These are phyloP conservation scores for Peterozyma toletana DNA, from an alignment of 805 yeast genomes.

Conservation along the genomic window DNA sequence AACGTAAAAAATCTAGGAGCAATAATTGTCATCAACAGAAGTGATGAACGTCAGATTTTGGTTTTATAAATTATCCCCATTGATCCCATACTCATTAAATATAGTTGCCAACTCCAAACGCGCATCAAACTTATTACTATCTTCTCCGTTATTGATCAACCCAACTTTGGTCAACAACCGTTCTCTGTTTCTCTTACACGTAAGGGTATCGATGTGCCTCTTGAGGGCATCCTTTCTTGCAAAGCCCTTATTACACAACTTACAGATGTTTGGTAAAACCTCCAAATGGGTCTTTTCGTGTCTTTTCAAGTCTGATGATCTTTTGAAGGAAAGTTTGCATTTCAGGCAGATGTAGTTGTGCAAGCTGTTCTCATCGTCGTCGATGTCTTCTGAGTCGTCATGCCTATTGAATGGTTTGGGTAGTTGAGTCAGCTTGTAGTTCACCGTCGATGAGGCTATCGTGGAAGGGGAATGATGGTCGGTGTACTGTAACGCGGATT, in stretches of 20 bases:
- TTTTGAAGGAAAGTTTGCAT: constrained; percentile 57
- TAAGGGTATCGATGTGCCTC: constrained; percentile 66
- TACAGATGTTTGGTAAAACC: constrained; percentile 69
- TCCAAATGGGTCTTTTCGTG: constrained; percentile 71
- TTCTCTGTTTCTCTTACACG: constrained; percentile 67
- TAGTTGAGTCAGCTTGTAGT: background rate
- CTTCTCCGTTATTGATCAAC: constrained; percentile 1
- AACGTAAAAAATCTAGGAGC: no score
- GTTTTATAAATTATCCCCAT: no score
- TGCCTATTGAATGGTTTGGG: background rate
- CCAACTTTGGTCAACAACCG: constrained; percentile 32
- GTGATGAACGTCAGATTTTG: no score
- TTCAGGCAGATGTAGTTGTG: constrained; percentile 45
- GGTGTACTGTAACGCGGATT: no score
- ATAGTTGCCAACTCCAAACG: no score
- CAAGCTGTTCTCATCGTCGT: no score
- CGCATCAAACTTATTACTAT: background rate
- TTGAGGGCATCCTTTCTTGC: constrained; percentile 79
- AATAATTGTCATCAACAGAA: no score
- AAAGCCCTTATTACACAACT: constrained; percentile 73
- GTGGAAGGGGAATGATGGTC: background rate
- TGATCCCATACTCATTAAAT: no score
- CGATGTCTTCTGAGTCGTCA: constrained; percentile 16
- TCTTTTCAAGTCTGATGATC: constrained; percentile 64
- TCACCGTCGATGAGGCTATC: background rate